A percentile compares a stretch with the other conserved stretches of the same genome.
Conservation (phyloP, 2,329 filamentous ascomycete genomes). For the Botrytis galanthina region DNA sequence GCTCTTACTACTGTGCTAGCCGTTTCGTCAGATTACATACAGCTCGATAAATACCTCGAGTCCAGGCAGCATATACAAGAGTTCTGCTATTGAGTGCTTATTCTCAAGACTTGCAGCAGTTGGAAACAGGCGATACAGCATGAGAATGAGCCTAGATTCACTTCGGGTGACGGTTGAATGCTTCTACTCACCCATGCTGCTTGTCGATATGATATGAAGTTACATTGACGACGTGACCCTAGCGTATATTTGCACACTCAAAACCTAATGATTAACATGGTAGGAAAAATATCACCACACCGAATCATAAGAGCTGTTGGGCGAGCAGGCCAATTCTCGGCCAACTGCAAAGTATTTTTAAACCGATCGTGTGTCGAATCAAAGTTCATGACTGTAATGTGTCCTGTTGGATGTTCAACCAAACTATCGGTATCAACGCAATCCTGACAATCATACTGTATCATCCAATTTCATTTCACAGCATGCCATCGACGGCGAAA, state of each 20-base stretch:
- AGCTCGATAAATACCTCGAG: background rate
- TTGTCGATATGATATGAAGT: too few relatives aligned
- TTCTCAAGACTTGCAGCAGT: background rate
- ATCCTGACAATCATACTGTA: background rate
- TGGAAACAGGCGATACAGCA: background rate
- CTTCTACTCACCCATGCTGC: too few relatives aligned
- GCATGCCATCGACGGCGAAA: background rate
- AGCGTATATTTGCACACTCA: background rate
- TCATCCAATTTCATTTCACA: background rate
- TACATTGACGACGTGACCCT: too few relatives aligned
- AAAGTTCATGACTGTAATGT: background rate
- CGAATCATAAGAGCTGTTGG: background rate
- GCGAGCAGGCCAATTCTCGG: background rate
- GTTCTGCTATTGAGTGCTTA: background rate
- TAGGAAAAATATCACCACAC: background rate
- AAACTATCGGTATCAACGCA: constrained; percentile 5
- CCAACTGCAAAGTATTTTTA: background rate
- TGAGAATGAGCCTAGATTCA: too few relatives aligned
- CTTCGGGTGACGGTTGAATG: background rate
- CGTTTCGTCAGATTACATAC: too few relatives aligned
- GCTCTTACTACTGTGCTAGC: too few relatives aligned
- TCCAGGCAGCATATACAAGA: too few relatives aligned
- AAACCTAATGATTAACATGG: background rate
- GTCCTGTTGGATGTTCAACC: background rate
- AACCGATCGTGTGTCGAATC: background rate